Evolutionary conservation across 1,139 yeast genomes (phyloP).

Genomic region (Geotrichum histeridarum): DNA sequence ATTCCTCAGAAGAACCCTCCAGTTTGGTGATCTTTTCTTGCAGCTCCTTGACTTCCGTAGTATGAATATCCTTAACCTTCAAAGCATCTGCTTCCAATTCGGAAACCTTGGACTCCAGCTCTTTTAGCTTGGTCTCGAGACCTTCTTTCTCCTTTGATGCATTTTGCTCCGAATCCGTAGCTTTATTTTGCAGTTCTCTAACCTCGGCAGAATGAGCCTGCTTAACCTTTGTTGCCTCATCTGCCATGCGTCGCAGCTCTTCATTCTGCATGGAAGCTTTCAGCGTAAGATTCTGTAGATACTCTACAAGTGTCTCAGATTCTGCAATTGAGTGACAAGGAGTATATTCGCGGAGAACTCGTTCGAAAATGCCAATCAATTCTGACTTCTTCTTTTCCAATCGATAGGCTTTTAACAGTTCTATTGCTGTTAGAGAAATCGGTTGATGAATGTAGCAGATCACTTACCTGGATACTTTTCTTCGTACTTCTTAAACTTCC

Average conservation of each 20-base stretch:
- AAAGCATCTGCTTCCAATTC: not conserved
- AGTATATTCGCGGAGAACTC: constrained; percentile 67
- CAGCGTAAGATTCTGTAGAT: constrained; percentile 56
- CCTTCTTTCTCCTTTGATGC: constrained; percentile 15
- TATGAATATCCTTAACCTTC: not conserved
- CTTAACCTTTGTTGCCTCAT: constrained; percentile 34
- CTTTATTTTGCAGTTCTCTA: constrained; percentile 18
- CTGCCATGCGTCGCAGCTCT: constrained; percentile 46
- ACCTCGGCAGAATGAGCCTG: constrained; percentile 18
- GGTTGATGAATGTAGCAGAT: not conserved
- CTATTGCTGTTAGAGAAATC: constrained; percentile 14
- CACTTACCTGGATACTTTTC: constrained; percentile 63
- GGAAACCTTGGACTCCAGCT: not conserved
- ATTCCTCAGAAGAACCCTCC: constrained; percentile 13
- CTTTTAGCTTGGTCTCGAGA: not conserved
- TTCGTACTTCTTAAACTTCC: constrained; percentile 81
- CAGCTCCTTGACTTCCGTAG: constrained; percentile 1
- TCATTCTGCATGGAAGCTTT: constrained; percentile 55
- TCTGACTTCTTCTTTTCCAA: constrained; percentile 66
- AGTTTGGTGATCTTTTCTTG: constrained; percentile 14
- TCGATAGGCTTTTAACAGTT: constrained; percentile 73
- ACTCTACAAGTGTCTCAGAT: constrained; percentile 62
- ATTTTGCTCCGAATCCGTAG: constrained; percentile 15
- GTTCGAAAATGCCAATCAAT: constrained; percentile 62
- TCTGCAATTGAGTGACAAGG: constrained; percentile 76